phyloP scores from a whole-genome alignment of 352 stramenopile species.

The Phytophthora nicotianae region DNA sequence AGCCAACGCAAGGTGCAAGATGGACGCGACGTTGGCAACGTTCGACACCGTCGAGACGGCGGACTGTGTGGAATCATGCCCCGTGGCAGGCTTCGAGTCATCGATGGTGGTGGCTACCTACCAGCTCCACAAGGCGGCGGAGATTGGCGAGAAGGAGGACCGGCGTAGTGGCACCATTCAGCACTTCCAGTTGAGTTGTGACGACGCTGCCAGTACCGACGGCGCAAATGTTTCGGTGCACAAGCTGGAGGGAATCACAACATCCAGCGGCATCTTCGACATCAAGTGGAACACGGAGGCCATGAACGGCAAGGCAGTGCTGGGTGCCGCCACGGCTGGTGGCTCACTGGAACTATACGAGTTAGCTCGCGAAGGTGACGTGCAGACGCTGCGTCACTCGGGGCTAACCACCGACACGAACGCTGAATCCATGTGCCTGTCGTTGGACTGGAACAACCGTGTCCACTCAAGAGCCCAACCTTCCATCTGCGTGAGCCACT shows the following conservation, averaged over 20 bases:
- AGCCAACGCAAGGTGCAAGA: too few species aligned
- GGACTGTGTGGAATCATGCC: conserved; percentile 86
- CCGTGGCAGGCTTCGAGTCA: conserved; percentile 58
- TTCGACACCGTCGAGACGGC: conserved; percentile 83
- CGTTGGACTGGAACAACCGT: conserved; percentile 86
- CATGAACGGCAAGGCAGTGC: conserved; percentile 55
- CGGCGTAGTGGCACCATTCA: conserved; percentile 70
- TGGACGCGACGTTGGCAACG: conserved; percentile 54
- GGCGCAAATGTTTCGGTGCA: conserved; percentile 36
- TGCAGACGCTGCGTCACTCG: conserved; percentile 39
- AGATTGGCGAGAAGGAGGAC: conserved; percentile 29
- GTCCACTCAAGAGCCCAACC: conserved; percentile 51
- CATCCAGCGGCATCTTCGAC: conserved; percentile 79
- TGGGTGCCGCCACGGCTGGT: conserved; percentile 66
- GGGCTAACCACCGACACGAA: conserved; percentile 42
- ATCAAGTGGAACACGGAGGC: conserved; percentile 78
- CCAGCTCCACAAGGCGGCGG: conserved; percentile 73
- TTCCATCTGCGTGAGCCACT: conserved; percentile 80
- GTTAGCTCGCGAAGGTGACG: conserved; percentile 21
- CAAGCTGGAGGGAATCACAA: conserved; percentile 53
- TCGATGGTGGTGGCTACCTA: conserved; percentile 83
- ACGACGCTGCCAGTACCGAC: conserved; percentile 29
- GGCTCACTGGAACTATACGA: conserved; percentile 74
- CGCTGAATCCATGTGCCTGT: conserved; percentile 74
- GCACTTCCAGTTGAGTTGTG: conserved; percentile 56